phyloP scores from a whole-genome alignment of 257 asterid species.

The Apocynum venetum region DNA sequence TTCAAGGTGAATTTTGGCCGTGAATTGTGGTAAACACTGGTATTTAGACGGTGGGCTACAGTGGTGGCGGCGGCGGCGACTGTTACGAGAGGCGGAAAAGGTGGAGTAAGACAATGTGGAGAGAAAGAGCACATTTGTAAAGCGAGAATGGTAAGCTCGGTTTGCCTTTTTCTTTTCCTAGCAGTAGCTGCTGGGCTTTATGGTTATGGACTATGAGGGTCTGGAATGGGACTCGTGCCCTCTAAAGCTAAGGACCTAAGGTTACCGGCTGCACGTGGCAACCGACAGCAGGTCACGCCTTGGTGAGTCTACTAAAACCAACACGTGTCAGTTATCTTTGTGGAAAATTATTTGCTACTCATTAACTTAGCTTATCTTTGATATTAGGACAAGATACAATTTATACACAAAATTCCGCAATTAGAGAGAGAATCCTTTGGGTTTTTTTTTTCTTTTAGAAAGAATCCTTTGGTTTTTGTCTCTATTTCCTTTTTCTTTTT shows the following conservation, averaged over 20 bases:
- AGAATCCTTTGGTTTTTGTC: no score
- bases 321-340: conserved; percentile 1
- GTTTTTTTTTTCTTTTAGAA: neutral
- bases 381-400: neutral
- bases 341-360: neutral
- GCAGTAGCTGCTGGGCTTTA: neutral
- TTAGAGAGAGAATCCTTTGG: neutral
- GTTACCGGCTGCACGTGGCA: neutral
- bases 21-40: neutral
- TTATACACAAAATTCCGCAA: neutral
- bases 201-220: neutral
- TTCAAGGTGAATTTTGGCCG: conserved; percentile 1
- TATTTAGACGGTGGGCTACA: neutral
- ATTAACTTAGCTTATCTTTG: neutral
- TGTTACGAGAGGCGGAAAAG: no score
- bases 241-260: no score
- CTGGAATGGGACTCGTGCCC: conserved; percentile 5
- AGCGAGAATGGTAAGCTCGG: neutral
- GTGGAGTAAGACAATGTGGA: neutral
- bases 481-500: no score
- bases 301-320: neutral
- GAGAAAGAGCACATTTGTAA: neutral
- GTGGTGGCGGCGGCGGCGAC: neutral
- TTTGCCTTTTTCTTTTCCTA: neutral
- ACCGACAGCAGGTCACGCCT: conserved; percentile 16